These are phyloP conservation scores for Spathaspora girioi DNA, from an alignment of 805 yeast species.

Conservation along the genomic window DNA sequence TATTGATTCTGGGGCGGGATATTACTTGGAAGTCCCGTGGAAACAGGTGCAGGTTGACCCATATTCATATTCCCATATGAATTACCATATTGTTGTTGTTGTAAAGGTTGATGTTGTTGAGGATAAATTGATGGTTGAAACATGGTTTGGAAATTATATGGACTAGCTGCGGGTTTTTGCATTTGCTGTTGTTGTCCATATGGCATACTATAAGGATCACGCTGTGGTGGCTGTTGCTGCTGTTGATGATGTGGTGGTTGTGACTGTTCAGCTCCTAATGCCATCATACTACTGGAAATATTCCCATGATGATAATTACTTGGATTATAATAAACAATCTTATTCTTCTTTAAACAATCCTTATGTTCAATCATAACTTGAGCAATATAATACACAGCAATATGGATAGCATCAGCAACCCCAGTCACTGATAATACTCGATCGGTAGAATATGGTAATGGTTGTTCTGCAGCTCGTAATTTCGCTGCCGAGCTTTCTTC, in stretches of 20 bases:
- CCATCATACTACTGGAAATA: conserved; percentile 12
- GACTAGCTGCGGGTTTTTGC: conserved; percentile 14
- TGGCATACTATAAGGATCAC: conserved; percentile 1
- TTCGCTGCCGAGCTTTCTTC: conserved; percentile 80
- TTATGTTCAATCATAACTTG: conserved; percentile 64
- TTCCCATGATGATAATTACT: conserved; percentile 34
- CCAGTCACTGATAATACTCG: conserved; percentile 68
- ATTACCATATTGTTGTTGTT: not conserved
- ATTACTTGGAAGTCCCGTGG: conserved; percentile 15
- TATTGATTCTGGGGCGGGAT: conserved; percentile 31
- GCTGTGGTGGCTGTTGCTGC: not conserved
- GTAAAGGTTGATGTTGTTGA: conserved; percentile 19
- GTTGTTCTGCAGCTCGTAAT: conserved; percentile 67
- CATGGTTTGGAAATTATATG: conserved; percentile 39
- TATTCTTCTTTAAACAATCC: conserved; percentile 48
- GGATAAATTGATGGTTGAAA: conserved; percentile 37
- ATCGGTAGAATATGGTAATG: conserved; percentile 75
- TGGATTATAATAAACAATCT: conserved; percentile 58
- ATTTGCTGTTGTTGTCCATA: conserved; percentile 7
- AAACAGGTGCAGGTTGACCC: not conserved
- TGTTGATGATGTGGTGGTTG: conserved; percentile 1
- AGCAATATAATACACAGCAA: conserved; percentile 72
- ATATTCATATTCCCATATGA: conserved; percentile 1
- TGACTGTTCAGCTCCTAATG: conserved; percentile 6
- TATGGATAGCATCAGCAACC: conserved; percentile 83